Percentiles rank a stretch among this genome's conserved stretches.
Evolutionary conservation across 83 land plant genomes (phyloP).

Genomic region (Picea mariana): DNA sequence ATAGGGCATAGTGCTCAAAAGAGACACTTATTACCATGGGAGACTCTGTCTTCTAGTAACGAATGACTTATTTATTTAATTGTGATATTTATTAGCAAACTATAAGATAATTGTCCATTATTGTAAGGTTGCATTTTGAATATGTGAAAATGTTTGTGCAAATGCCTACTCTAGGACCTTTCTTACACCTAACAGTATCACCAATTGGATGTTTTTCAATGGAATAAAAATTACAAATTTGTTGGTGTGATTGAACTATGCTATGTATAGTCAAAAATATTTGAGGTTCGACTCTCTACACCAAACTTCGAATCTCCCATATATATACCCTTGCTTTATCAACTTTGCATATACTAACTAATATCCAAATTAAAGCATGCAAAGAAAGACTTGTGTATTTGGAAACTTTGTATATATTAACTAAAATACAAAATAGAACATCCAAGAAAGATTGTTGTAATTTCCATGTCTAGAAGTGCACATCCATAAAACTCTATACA

Average conservation of each 20-base stretch:
- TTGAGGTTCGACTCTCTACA: conserved; percentile 62
- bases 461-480: too few relatives aligned
- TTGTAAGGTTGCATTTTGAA: not conserved
- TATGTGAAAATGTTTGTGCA: not conserved
- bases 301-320: not conserved
- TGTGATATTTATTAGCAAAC: not conserved
- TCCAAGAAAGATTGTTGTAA: too few relatives aligned
- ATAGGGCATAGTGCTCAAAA: conserved; percentile 55
- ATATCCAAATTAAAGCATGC: too few relatives aligned
- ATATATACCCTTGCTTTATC: too few relatives aligned
- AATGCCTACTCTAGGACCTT: not conserved
- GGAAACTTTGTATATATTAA: too few relatives aligned
- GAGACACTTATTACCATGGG: conserved; percentile 89
- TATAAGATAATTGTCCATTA: conserved; percentile 8
- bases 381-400: too few relatives aligned
- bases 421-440: too few relatives aligned
- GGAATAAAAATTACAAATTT: conserved; percentile 93
- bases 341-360: too few relatives aligned
- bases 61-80: not conserved
- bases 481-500: too few relatives aligned
- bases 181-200: conserved; percentile 6
- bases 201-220: conserved; percentile 41
- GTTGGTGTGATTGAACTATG: conserved; percentile 90
- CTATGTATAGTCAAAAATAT: conserved; percentile 84
- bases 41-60: conserved; percentile 93